phyloP scores from a whole-genome alignment of 352 stramenopile species.

The Pythium aquatile region DNA sequence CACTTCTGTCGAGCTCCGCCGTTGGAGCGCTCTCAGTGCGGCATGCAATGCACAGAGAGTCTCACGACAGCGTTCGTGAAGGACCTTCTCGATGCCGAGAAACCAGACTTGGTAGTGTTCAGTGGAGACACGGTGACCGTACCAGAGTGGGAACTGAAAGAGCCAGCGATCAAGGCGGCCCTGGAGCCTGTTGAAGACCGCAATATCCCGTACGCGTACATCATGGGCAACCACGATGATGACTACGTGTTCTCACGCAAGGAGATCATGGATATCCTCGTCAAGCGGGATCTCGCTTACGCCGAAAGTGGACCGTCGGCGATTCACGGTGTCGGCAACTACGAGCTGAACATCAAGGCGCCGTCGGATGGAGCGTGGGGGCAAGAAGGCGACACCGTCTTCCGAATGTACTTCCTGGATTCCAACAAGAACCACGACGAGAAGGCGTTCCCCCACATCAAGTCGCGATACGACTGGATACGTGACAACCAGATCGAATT shows the following conservation, averaged over 20 bases:
- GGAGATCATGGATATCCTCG: conserved; percentile 39
- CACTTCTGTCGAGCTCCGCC: conserved; percentile 24
- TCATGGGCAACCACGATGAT: conserved; percentile 68
- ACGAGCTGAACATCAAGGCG: conserved; percentile 44
- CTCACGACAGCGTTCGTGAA: conserved; percentile 48
- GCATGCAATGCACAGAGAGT: conserved; percentile 48
- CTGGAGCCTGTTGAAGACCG: conserved; percentile 36
- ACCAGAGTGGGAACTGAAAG: conserved; percentile 15
- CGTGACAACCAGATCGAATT: conserved; percentile 49
- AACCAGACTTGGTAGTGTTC: conserved; percentile 57
- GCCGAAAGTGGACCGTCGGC: conserved; percentile 32
- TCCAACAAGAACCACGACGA: conserved; percentile 32
- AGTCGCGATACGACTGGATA: conserved; percentile 51
- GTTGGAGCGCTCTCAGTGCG: conserved; percentile 19
- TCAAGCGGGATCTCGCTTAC: conserved; percentile 43
- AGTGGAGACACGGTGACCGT: conserved; percentile 50
- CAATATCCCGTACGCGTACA: conserved; percentile 48
- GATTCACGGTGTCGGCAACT: conserved; percentile 53
- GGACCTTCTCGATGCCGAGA: conserved; percentile 42
- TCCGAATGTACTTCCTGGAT: conserved; percentile 69
- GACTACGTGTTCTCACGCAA: conserved; percentile 38
- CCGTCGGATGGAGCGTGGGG: conserved; percentile 37
- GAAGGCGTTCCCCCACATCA: conserved; percentile 36
- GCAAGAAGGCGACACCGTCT: conserved; percentile 27
- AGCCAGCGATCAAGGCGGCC: conserved; percentile 36